A percentile compares a stretch with the other conserved stretches of the same genome.
These are phyloP conservation scores for Glycine latifolia DNA, from an alignment of 306 rosid genomes.

Conservation along the genomic window DNA sequence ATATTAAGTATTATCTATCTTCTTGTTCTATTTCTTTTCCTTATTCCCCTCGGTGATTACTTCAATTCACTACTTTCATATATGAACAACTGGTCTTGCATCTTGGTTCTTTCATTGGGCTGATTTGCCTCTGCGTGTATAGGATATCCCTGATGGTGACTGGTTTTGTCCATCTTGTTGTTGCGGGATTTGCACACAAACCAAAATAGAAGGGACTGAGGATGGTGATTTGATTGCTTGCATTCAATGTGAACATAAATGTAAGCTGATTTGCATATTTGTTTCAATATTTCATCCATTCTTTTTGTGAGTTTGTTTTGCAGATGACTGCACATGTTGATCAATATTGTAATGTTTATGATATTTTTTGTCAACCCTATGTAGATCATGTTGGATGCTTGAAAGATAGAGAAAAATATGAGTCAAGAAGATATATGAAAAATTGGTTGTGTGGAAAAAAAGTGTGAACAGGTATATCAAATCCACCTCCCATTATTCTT, in stretches of 20 bases:
- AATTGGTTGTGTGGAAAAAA: slow-evolving; percentile 53
- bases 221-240: slow-evolving; percentile 58
- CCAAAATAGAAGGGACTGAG: slow-evolving; percentile 44
- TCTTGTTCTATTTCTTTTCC: slow-evolving; percentile 39
- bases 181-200: slow-evolving; percentile 69
- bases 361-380: slow-evolving; percentile 43
- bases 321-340: not conserved
- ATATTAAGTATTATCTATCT: slow-evolving; percentile 29
- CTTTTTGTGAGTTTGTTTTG: slow-evolving; percentile 7
- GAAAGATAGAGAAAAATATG: too few species aligned
- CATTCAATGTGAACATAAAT: slow-evolving; percentile 79
- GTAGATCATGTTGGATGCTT: slow-evolving; percentile 75
- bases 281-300: slow-evolving; percentile 36
- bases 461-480: slow-evolving; percentile 67
- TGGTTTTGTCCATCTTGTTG: slow-evolving; percentile 91
- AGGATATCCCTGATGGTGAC: slow-evolving; percentile 90
- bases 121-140: slow-evolving; percentile 42
- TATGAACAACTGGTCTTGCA: slow-evolving; percentile 35
- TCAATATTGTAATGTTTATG: slow-evolving; percentile 20
- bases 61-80: slow-evolving; percentile 24
- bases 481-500: slow-evolving; percentile 18
- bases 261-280: slow-evolving; percentile 53
- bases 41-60: not conserved
- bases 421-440: too few species aligned
- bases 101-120: slow-evolving; percentile 41